Evolutionary conservation across 495 filamentous ascomycete genomes (phyloP), one percentile per base, ranked within the genome.

Genomic region (Aspergillus leporis): DNA sequence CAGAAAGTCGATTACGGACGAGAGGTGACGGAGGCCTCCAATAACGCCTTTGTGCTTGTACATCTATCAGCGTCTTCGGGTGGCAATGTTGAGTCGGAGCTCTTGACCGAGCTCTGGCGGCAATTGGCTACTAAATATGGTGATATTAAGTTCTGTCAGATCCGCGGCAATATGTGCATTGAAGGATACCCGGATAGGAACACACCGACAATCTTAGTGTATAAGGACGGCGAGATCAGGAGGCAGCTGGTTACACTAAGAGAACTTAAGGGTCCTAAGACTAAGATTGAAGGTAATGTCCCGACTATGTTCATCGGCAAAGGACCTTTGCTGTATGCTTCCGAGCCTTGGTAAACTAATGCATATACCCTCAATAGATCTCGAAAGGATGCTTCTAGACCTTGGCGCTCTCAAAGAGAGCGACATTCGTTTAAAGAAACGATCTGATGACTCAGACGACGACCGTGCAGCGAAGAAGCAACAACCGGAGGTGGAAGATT

Each of bases 61-160:
- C 89, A 96, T 58, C 81, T 98, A 28, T 93, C 89, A 10, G 91
- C 91, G 9, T 83, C 88, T 4, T 72, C 83, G 19, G 83, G 88
- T 41, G 88, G 82, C 56, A 97, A 97, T 67, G 79, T 86, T 34
- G 91, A 97, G 74, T 95, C 91, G 2, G 83, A 88, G 32, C 73
- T 95, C 2, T 69, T 97, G 63, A 87, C 87, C 14, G 86, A 94
- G 66, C 77, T 97, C n/a, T 99, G 94, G 93, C 80, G 88, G 21
- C 83, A 90, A 66, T 76, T 92, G 58, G 94, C 94, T 16, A 73
- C 71, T 55, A 90, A 91, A 66, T 98, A 87, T 66, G 91, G 91
- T 30, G 92, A 99, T 58, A 74, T 98, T 68, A 99, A 99, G 74
- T 99, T 99, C 77, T 97, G 93, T 70, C 91, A 99, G 74, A 98